These are phyloP conservation scores for Persicaria maculosa DNA, from an alignment of 148 eudicot species.

Conservation along the genomic window DNA sequence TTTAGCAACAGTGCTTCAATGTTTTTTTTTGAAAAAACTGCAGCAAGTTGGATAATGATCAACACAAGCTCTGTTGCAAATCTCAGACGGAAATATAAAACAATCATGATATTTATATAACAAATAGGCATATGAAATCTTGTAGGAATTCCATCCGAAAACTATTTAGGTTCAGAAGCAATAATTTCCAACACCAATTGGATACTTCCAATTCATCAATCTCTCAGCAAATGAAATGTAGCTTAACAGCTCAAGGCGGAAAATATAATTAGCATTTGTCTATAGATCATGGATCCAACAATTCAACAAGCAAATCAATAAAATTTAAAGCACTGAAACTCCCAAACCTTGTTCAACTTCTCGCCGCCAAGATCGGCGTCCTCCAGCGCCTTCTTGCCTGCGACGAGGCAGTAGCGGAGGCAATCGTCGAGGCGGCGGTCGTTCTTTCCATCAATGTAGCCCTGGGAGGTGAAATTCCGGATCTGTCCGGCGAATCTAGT, in stretches of 20 bases:
- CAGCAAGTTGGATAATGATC: background rate
- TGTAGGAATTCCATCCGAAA: background rate
- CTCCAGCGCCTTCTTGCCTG: conserved; percentile 59
- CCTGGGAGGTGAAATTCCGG: conserved; percentile 40
- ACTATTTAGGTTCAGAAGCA: background rate
- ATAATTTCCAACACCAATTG: background rate
- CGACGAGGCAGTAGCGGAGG: conserved; percentile 56
- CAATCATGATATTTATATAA: background rate
- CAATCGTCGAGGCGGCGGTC: conserved; percentile 58
- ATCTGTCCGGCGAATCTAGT: conserved; percentile 69
- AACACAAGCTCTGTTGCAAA: background rate
- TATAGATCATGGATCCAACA: background rate
- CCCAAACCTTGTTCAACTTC: conserved; percentile 36
- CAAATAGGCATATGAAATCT: background rate
- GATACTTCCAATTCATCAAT: background rate
- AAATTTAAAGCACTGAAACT: background rate
- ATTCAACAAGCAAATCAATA: conserved; percentile 6
- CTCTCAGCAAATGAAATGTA: background rate
- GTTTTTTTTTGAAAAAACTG: background rate
- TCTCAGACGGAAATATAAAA: background rate
- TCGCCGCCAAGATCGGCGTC: conserved; percentile 53
- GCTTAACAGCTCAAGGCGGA: background rate
- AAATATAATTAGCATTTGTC: background rate
- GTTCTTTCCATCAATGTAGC: conserved; percentile 64
- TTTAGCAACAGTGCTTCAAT: background rate